Percentiles rank a stretch among this genome's conserved stretches.
Evolutionary conservation across 768 basidiomycete genomes (phyloP).

Genomic region (Trametes punicea): DNA sequence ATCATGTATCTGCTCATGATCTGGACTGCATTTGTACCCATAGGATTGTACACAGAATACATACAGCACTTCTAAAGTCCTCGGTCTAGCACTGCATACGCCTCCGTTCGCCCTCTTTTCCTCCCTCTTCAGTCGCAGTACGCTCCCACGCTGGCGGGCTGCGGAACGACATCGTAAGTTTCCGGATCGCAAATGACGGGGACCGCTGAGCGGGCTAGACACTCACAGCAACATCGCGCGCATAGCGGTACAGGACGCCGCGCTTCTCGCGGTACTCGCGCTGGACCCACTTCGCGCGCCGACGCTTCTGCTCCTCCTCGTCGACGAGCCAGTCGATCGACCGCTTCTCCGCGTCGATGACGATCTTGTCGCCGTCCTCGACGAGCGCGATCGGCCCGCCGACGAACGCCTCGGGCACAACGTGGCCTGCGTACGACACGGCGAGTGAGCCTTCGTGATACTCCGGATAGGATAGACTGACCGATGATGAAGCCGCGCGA

Average conservation of each 20-base stretch:
- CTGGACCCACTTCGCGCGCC: slow-evolving; percentile 66
- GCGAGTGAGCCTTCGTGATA: background rate
- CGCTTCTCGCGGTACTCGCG: slow-evolving; percentile 62
- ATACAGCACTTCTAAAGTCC: slow-evolving; percentile 7
- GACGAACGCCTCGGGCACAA: slow-evolving; percentile 62
- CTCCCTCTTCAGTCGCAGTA: slow-evolving; percentile 62
- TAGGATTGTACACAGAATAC: slow-evolving; percentile 11
- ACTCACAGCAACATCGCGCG: slow-evolving; percentile 82
- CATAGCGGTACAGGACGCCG: slow-evolving; percentile 77
- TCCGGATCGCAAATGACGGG: background rate
- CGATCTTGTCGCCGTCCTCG: slow-evolving; percentile 74
- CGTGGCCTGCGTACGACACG: slow-evolving; percentile 43
- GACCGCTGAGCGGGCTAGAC: background rate
- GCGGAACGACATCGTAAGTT: slow-evolving; percentile 1
- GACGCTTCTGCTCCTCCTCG: slow-evolving; percentile 58
- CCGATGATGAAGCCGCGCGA: slow-evolving; percentile 64
- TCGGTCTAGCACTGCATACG: background rate
- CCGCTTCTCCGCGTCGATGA: slow-evolving; percentile 66
- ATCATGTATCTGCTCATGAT: background rate
- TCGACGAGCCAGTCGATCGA: slow-evolving; percentile 71
- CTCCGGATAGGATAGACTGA: slow-evolving; percentile 17
- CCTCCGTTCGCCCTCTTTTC: background rate
- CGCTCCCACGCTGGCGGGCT: slow-evolving; percentile 82
- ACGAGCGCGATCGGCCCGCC: slow-evolving; percentile 89
- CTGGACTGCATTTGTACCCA: background rate